These are phyloP conservation scores for Phytophthora hybrid DNA, from an alignment of 352 stramenopile genomes.

Conservation along the genomic window DNA sequence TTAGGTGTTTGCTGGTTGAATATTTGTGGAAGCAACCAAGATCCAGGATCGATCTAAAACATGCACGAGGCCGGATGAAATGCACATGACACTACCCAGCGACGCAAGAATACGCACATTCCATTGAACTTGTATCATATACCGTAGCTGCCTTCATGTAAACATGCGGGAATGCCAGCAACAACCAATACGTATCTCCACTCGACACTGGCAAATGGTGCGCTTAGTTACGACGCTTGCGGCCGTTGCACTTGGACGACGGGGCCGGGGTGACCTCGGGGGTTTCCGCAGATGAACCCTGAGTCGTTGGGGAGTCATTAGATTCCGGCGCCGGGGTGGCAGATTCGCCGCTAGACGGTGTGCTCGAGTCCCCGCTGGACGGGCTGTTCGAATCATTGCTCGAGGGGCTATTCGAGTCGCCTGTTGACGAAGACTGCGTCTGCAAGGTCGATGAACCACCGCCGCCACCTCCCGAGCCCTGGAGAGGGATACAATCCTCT, in stretches of 20 bases:
- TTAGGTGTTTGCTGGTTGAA: too few species aligned
- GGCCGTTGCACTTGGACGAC: constrained; percentile 38
- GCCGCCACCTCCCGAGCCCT: constrained; percentile 30
- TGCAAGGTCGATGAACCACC: constrained; percentile 24
- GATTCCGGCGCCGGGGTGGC: constrained; percentile 12
- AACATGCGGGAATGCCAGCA: background rate
- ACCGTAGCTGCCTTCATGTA: constrained; percentile 22
- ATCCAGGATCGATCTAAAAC: too few species aligned
- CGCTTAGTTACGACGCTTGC: constrained; percentile 34
- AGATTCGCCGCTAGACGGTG: constrained; percentile 15
- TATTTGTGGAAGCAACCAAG: too few species aligned
- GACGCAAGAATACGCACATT: constrained; percentile 22
- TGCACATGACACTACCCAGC: background rate
- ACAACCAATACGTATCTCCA: constrained; percentile 15
- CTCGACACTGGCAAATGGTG: constrained; percentile 22
- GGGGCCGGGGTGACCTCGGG: constrained; percentile 34
- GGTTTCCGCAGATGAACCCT: constrained; percentile 20
- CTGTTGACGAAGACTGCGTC: constrained; percentile 18
- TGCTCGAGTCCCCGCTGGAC: constrained; percentile 17
- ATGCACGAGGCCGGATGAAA: background rate
- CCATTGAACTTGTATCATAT: constrained; percentile 40
- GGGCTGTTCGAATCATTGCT: constrained; percentile 21
- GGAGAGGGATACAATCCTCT: constrained; percentile 52
- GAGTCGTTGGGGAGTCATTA: constrained; percentile 10
- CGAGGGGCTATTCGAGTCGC: constrained; percentile 23